Conservation (phyloP, 2,329 filamentous ascomycete species). For the Sarocladium oryzae region DNA sequence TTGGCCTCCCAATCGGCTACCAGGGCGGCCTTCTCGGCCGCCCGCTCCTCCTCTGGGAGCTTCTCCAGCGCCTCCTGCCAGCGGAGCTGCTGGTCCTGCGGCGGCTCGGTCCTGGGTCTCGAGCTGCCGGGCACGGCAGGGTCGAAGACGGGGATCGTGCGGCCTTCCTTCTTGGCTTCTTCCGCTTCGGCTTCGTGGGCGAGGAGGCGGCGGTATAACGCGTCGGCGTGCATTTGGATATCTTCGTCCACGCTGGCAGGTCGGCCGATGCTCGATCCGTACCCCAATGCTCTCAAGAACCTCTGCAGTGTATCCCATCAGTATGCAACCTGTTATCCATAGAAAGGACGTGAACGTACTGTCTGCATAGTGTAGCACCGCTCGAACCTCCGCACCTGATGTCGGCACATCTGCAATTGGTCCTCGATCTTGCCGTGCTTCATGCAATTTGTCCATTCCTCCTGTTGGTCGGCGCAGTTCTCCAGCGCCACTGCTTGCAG, state of each 20-base stretch:
- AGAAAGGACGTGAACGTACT: slow-evolving; percentile 34
- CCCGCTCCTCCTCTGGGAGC: slow-evolving; percentile 50
- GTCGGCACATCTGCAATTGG: slow-evolving; percentile 71
- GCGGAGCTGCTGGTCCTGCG: slow-evolving; percentile 39
- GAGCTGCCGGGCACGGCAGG: slow-evolving; percentile 40
- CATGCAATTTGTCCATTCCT: slow-evolving; percentile 79
- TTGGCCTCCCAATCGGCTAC: slow-evolving; percentile 56
- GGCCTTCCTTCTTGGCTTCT: slow-evolving; percentile 57
- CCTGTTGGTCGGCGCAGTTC: slow-evolving; percentile 86
- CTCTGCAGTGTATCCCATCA: slow-evolving; percentile 42
- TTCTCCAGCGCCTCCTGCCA: slow-evolving; percentile 52
- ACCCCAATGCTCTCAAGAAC: slow-evolving; percentile 86
- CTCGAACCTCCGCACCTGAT: slow-evolving; percentile 71
- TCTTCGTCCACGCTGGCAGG: slow-evolving; percentile 68
- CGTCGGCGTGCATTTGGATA: slow-evolving; percentile 94
- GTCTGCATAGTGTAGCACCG: slow-evolving; percentile 86
- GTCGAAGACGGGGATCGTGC: slow-evolving; percentile 52
- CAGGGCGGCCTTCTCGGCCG: slow-evolving; percentile 57
- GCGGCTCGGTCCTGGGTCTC: slow-evolving; percentile 20
- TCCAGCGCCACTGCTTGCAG: slow-evolving; percentile 81
- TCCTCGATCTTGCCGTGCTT: slow-evolving; percentile 60
- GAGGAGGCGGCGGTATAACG: slow-evolving; percentile 80
- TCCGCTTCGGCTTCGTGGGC: slow-evolving; percentile 72
- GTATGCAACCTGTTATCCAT: neutral
- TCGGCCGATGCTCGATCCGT: slow-evolving; percentile 62